phyloP scores from a whole-genome alignment of 306 rosid species.

The Begonia peltatifolia region DNA sequence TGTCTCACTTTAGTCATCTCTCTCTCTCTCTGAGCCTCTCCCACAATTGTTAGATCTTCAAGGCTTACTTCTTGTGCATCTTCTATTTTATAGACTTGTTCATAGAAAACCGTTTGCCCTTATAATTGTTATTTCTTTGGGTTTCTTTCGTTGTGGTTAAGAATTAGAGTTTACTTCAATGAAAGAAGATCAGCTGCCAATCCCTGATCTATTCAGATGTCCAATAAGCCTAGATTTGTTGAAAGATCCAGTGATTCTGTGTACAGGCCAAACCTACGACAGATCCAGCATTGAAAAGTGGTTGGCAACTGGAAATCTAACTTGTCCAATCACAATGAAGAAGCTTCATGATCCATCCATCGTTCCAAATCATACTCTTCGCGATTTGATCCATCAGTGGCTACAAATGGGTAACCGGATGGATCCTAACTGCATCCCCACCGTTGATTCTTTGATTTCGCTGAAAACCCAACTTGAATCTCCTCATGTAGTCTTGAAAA shows the following conservation, averaged over 20 bases:
- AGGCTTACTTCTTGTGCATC: no score
- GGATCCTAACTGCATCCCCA: conserved; percentile 22
- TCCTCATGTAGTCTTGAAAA: conserved; percentile 16
- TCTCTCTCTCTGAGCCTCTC: conserved; percentile 22
- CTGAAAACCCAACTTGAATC: conserved; percentile 39
- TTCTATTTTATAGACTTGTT: not conserved
- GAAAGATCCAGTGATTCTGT: conserved; percentile 68
- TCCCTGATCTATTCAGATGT: conserved; percentile 68
- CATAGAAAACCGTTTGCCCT: not conserved
- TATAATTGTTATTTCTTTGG: conserved; percentile 1
- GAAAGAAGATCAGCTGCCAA: conserved; percentile 32
- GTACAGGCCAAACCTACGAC: conserved; percentile 87
- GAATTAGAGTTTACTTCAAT: conserved; percentile 16
- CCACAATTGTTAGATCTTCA: no score
- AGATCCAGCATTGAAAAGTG: conserved; percentile 69
- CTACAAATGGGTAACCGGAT: conserved; percentile 29
- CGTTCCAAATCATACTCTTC: conserved; percentile 77
- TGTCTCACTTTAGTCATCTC: conserved; percentile 17
- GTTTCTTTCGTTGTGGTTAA: not conserved
- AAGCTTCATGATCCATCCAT: conserved; percentile 55
- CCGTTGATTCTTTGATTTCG: conserved; percentile 28
- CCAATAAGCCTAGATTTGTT: conserved; percentile 77
- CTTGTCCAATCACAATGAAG: conserved; percentile 95
- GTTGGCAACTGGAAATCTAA: conserved; percentile 64
- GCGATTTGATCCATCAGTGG: conserved; percentile 65